Conservation (phyloP, 2,329 filamentous ascomycete genomes). For the Clarireedia hainanense region DNA sequence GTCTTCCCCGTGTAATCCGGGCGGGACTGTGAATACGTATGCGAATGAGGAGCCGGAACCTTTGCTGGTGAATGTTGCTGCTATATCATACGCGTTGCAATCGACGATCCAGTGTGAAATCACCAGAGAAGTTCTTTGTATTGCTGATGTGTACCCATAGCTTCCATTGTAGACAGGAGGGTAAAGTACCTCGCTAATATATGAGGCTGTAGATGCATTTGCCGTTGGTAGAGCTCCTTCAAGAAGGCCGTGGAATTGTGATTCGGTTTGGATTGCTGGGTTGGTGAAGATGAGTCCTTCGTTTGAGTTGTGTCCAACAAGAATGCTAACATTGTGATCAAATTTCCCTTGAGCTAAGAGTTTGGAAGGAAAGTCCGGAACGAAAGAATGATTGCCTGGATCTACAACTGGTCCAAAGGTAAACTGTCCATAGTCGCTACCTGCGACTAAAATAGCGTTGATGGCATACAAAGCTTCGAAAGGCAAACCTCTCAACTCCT, state of each 20-base stretch:
- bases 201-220: conserved; percentile 9
- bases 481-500: not conserved
- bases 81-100: conserved; percentile 45
- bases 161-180: conserved; percentile 39
- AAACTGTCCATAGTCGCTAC: conserved; percentile 32
- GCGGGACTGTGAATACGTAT: conserved; percentile 45
- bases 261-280: conserved; percentile 23
- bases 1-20: conserved; percentile 45
- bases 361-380: conserved; percentile 37
- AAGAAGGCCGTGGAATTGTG: not conserved
- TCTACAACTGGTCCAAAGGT: conserved; percentile 21
- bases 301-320: conserved; percentile 37
- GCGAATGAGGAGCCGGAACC: conserved; percentile 31
- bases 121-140: conserved; percentile 34
- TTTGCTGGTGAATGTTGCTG: conserved; percentile 35
- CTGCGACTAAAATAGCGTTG: not conserved
- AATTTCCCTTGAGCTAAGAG: conserved; percentile 37
- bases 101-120: conserved; percentile 37
- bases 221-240: conserved; percentile 1
- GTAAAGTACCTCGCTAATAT: conserved; percentile 39
- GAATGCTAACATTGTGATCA: conserved; percentile 36
- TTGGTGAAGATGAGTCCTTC: conserved; percentile 29
- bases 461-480: not conserved
- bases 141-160: conserved; percentile 37
- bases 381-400: conserved; percentile 42